Percentiles rank a stretch among this genome's conserved stretches.
Conservation (phyloP, 2,329 filamentous ascomycete species). For the Phialophora verrucosa region DNA sequence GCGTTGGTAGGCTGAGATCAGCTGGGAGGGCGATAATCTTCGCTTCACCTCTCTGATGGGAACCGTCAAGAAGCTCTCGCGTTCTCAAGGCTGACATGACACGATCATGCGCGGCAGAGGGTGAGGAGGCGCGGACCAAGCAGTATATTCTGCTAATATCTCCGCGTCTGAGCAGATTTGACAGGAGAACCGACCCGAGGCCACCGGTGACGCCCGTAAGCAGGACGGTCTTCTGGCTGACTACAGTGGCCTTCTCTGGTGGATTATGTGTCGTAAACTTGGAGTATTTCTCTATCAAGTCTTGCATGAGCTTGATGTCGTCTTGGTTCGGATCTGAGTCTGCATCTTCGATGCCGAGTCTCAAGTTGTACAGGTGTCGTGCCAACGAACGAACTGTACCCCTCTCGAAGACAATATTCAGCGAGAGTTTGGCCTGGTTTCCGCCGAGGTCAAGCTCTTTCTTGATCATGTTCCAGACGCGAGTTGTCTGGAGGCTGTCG, state of each 20-base stretch:
- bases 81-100: background rate
- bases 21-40: conserved; percentile 54
- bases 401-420: conserved; percentile 66
- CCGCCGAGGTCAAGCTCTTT: conserved; percentile 42
- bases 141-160: conserved; percentile 9
- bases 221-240: conserved; percentile 21
- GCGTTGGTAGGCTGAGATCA: conserved; percentile 51
- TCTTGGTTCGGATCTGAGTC: conserved; percentile 40
- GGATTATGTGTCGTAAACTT: conserved; percentile 23
- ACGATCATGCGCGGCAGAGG: background rate
- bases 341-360: conserved; percentile 19
- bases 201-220: conserved; percentile 70
- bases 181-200: conserved; percentile 64
- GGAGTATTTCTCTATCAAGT: conserved; percentile 52
- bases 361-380: conserved; percentile 41
- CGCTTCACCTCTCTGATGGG: background rate
- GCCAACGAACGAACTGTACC: conserved; percentile 56
- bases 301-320: conserved; percentile 51
- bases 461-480: conserved; percentile 49
- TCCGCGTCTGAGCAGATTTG: conserved; percentile 50
- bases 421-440: conserved; percentile 49
- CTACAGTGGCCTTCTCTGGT: conserved; percentile 3
- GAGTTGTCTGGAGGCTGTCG: conserved; percentile 30
- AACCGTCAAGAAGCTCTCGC: background rate
- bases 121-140: background rate